These are phyloP conservation scores for Agaricus blazei DNA, from an alignment of 768 basidiomycete genomes.

Conservation along the genomic window DNA sequence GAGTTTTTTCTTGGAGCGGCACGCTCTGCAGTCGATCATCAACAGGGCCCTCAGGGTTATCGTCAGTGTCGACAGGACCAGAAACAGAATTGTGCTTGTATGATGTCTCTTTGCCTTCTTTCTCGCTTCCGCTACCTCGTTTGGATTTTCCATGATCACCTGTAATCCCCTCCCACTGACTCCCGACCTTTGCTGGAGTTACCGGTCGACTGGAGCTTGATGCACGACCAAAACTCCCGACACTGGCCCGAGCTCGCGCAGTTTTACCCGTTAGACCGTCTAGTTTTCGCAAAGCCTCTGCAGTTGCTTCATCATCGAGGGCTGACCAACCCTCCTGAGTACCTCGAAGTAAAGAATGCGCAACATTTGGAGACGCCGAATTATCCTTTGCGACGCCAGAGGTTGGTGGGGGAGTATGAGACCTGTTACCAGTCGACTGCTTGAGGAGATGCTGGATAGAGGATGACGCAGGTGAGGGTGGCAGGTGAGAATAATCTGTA, in stretches of 20 bases:
- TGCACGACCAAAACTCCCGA: slow-evolving; percentile 66
- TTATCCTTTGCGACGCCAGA: slow-evolving; percentile 37
- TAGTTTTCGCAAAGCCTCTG: slow-evolving; percentile 86
- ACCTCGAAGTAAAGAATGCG: slow-evolving; percentile 79
- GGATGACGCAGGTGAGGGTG: slow-evolving; percentile 87
- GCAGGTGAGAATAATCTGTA: slow-evolving; percentile 84
- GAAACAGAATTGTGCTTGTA: slow-evolving; percentile 3
- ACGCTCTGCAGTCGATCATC: slow-evolving; percentile 14
- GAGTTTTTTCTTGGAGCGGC: slow-evolving; percentile 52
- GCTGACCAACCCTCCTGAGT: slow-evolving; percentile 89
- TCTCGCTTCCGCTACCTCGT: slow-evolving; percentile 39
- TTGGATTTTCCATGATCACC: slow-evolving; percentile 34
- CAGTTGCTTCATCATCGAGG: slow-evolving; percentile 84
- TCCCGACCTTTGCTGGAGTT: slow-evolving; percentile 62
- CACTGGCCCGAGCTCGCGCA: slow-evolving; percentile 71
- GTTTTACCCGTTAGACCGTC: slow-evolving; percentile 82
- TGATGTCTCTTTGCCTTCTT: slow-evolving; percentile 11
- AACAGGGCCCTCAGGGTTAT: slow-evolving; percentile 17
- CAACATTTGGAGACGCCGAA: slow-evolving; percentile 56
- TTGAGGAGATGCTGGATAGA: slow-evolving; percentile 82
- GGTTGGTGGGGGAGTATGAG: slow-evolving; percentile 32
- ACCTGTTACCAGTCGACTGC: slow-evolving; percentile 36
- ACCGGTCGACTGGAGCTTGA: slow-evolving; percentile 65
- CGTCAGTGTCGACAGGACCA: slow-evolving; percentile 40
- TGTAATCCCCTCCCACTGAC: slow-evolving; percentile 72